These are phyloP conservation scores for Keqinozyma sinolaborantium DNA, from an alignment of 1,139 yeast genomes.

Conservation along the genomic window DNA sequence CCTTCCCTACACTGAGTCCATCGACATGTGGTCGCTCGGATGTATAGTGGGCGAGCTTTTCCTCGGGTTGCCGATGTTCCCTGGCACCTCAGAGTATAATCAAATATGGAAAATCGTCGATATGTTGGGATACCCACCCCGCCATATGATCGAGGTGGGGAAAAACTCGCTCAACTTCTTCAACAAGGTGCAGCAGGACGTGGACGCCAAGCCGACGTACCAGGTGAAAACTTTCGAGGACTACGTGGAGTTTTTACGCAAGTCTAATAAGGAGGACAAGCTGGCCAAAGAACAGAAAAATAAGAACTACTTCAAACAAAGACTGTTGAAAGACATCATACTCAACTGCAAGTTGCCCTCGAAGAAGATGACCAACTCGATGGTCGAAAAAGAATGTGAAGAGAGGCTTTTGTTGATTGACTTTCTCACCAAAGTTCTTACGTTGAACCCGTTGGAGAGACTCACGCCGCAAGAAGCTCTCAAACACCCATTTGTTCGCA, in stretches of 20 bases:
- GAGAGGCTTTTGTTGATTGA: slow-evolving; percentile 73
- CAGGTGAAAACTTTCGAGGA: slow-evolving; percentile 32
- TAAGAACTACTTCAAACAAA: slow-evolving; percentile 78
- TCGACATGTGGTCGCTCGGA: slow-evolving; percentile 98
- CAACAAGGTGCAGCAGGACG: slow-evolving; percentile 32
- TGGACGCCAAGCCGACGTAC: slow-evolving; percentile 28
- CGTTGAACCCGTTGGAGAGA: slow-evolving; percentile 86
- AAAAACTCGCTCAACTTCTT: slow-evolving; percentile 75
- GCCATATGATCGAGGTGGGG: slow-evolving; percentile 97
- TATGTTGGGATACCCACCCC: slow-evolving; percentile 83
- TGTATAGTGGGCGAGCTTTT: slow-evolving; percentile 94
- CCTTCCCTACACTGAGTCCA: slow-evolving; percentile 83
- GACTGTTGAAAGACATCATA: slow-evolving; percentile 69
- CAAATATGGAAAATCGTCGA: slow-evolving; percentile 81
- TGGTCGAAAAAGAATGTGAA: slow-evolving; percentile 67
- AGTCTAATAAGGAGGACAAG: slow-evolving; percentile 44
- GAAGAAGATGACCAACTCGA: slow-evolving; percentile 61
- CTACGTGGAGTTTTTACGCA: slow-evolving; percentile 31
- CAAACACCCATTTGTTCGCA: slow-evolving; percentile 78
- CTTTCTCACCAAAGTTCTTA: slow-evolving; percentile 73
- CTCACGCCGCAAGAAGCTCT: slow-evolving; percentile 97
- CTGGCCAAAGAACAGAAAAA: slow-evolving; percentile 71
- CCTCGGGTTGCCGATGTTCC: slow-evolving; percentile 89
- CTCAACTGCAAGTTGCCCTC: slow-evolving; percentile 72
- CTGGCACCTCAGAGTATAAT: slow-evolving; percentile 92